phyloP scores from a whole-genome alignment of 2,329 filamentous ascomycete genomes.

The Hirsutella thompsonii region DNA sequence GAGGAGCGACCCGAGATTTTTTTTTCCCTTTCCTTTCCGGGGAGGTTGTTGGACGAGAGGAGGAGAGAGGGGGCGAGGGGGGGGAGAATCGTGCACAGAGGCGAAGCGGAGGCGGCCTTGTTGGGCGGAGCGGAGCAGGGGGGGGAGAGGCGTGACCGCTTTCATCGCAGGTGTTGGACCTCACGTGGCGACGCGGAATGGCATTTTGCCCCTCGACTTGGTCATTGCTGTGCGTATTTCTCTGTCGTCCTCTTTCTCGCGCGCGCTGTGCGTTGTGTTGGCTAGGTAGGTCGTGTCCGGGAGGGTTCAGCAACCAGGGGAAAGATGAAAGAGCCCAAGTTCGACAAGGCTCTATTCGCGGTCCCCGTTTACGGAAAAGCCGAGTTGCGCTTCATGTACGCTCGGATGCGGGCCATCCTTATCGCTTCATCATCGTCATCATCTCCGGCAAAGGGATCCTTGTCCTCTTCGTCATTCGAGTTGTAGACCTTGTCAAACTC shows the following conservation, averaged over 20 bases:
- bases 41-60: too few relatives aligned
- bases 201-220: not conserved
- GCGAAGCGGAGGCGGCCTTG: not conserved
- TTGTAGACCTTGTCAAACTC: constrained; percentile 40
- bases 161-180: not conserved
- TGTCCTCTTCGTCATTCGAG: constrained; percentile 22
- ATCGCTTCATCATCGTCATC: constrained; percentile 20
- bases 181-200: not conserved
- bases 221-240: not conserved
- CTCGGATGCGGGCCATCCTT: constrained; percentile 24
- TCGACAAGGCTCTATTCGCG: not conserved
- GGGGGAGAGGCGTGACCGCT: not conserved
- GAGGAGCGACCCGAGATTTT: too few relatives aligned
- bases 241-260: too few relatives aligned
- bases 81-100: not conserved
- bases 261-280: too few relatives aligned
- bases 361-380: constrained; percentile 6
- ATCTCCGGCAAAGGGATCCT: constrained; percentile 22
- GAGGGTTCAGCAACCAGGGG: too few relatives aligned
- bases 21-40: too few relatives aligned
- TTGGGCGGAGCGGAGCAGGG: not conserved
- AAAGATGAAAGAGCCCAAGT: too few relatives aligned
- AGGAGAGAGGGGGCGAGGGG: too few relatives aligned
- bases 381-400: constrained; percentile 21
- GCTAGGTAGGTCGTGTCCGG: too few relatives aligned